Evolutionary conservation across 2,329 filamentous ascomycete genomes (phyloP).

Genomic region (Metarhizium humberi): DNA sequence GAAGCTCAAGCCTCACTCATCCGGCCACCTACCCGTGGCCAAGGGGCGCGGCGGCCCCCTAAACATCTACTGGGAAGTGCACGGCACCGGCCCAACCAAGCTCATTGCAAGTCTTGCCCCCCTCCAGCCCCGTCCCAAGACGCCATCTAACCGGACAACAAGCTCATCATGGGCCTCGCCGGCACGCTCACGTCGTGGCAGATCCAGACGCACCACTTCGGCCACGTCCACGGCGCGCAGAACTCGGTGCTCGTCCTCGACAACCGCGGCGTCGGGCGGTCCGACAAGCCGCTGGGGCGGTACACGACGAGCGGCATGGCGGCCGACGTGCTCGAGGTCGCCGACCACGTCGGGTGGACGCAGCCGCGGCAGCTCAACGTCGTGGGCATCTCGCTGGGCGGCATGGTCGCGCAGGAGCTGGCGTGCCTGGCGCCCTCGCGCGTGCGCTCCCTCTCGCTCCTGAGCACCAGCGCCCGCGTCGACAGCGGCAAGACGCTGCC

Average conservation of each 20-base stretch:
- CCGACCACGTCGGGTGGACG: slow-evolving; percentile 61
- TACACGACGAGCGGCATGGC: slow-evolving; percentile 86
- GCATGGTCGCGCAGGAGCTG: slow-evolving; percentile 87
- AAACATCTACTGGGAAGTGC: slow-evolving; percentile 69
- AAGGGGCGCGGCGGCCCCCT: slow-evolving; percentile 64
- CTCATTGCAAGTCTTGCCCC: slow-evolving; percentile 52
- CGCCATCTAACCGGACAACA: no score
- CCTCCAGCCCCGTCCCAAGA: no score
- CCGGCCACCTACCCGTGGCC: slow-evolving; percentile 57
- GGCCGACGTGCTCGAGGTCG: slow-evolving; percentile 61
- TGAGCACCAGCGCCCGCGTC: slow-evolving; percentile 52
- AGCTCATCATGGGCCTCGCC: slow-evolving; percentile 78
- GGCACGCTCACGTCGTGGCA: slow-evolving; percentile 64
- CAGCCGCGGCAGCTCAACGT: slow-evolving; percentile 48
- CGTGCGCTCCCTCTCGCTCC: slow-evolving; percentile 46
- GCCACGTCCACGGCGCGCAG: slow-evolving; percentile 55
- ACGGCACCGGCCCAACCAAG: slow-evolving; percentile 64
- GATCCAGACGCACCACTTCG: slow-evolving; percentile 74
- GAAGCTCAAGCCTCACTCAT: slow-evolving; percentile 56
- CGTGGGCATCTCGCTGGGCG: slow-evolving; percentile 74
- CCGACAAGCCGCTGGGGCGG: slow-evolving; percentile 64
- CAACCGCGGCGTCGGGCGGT: slow-evolving; percentile 76
- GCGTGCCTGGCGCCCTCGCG: slow-evolving; percentile 42
- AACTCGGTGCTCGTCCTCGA: slow-evolving; percentile 73
- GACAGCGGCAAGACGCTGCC: slow-evolving; percentile 53